These are phyloP conservation scores for Nakaseomyces bracarensis DNA, from an alignment of 1,139 yeast genomes.

Conservation along the genomic window DNA sequence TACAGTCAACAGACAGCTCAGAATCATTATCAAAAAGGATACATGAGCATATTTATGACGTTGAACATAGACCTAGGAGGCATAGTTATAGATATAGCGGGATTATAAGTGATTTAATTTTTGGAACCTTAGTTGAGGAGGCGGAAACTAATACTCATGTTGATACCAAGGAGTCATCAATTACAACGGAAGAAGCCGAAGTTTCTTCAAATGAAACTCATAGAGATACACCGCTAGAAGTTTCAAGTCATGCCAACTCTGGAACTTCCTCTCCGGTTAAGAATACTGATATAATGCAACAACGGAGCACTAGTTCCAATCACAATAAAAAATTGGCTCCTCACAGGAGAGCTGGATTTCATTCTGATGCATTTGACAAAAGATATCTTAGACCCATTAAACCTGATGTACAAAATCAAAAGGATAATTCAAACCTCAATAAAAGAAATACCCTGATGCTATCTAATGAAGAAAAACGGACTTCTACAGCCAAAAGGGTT, in stretches of 20 bases:
- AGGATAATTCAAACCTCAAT: not conserved
- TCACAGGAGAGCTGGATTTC: not conserved
- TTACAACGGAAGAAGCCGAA: not conserved
- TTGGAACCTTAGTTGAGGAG: conserved; percentile 18
- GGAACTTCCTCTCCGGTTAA: not conserved
- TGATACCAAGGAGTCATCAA: not conserved
- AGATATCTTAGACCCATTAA: conserved; percentile 1
- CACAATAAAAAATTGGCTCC: not conserved
- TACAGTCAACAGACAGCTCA: conserved; percentile 23
- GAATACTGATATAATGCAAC: not conserved
- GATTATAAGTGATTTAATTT: conserved; percentile 13
- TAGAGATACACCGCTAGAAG: conserved; percentile 1
- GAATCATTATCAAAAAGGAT: conserved; percentile 17
- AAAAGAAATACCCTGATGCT: not conserved
- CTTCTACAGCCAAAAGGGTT: conserved; percentile 68
- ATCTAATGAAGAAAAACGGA: conserved; percentile 16
- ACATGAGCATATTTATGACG: conserved; percentile 21
- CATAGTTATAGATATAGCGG: conserved; percentile 18
- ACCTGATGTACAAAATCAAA: not conserved
- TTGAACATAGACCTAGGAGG: conserved; percentile 15
- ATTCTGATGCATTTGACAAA: not conserved
- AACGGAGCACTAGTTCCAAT: not conserved
- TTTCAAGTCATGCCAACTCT: not conserved
- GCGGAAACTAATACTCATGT: conserved; percentile 5
- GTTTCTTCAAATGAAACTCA: not conserved